Evolutionary conservation across 106 monocot genomes (phyloP), one percentile per base, ranked within the genome.

Genomic region (Apostasia ramifera): DNA sequence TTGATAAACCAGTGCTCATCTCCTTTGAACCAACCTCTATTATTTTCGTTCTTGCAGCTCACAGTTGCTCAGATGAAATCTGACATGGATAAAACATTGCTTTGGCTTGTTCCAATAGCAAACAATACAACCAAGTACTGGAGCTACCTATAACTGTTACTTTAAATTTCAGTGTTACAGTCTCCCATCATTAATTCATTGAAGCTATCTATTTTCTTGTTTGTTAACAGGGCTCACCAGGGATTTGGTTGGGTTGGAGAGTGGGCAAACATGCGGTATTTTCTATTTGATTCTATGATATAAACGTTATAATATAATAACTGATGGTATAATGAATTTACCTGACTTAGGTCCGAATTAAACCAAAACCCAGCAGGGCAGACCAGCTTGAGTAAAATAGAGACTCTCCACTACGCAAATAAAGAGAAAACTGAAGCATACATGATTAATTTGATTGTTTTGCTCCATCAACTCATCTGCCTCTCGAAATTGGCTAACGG

Each of bases 181-280:
- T 39, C 3, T 53, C 55, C 5, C 1, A 48, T 37, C 54, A 26
- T 43, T 64, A 55, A 2, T 0, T 52, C 2, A 59, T 62, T 40
- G 39, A 61, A 53, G 5, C 42, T 57, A 6, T 9, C 4, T 53
- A 0, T 60, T 59, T 6, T 61, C 53, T 0, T 73, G 7, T 15
- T 74, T 15, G 8, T 40, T 73, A n/a, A n/a, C 81, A 95, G 97
- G 72, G 92, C 97, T 12, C 97, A 98, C 50, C 97, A 98, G 74
- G 97, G 92, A 15, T 98, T 98, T 68, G 97, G 97, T 57, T 98
- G 89, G 97, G 97, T 98, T 64, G 97, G 97, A 74, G 97, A 98
- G 74, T 98, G 97, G 97, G 97, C 97, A 71, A 98, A 81, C 66
- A 85, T 81, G 26, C 92, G 97, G 97, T 98, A 43, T 74, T 79